Conservation (phyloP, 208 protist species). For the Leishmania lainsoni region DNA sequence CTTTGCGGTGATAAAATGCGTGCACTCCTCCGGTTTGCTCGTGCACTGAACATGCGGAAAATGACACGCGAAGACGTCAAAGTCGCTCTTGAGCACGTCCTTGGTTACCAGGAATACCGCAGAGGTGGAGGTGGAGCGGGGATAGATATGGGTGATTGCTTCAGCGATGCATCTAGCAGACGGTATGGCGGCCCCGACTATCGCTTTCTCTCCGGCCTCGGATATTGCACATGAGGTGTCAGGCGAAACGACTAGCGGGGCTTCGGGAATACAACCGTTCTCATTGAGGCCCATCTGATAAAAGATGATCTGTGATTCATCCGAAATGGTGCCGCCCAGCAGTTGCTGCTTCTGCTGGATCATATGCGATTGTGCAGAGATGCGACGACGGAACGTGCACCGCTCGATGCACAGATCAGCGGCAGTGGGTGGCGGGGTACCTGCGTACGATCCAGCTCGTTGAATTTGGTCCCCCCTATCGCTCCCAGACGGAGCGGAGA, state of each 20-base stretch:
- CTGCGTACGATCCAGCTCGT: background rate
- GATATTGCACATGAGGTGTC: conserved; percentile 78
- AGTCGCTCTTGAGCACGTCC: conserved; percentile 17
- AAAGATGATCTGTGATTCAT: conserved; percentile 33
- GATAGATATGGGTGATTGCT: conserved; percentile 1
- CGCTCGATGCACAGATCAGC: conserved; percentile 99
- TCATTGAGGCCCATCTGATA: conserved; percentile 26
- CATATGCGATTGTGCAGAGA: conserved; percentile 74
- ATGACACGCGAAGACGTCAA: conserved; percentile 13
- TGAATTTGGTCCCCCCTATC: background rate
- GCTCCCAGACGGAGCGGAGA: background rate
- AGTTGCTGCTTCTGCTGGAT: conserved; percentile 6
- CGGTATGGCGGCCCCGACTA: background rate
- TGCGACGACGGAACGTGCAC: conserved; percentile 99
- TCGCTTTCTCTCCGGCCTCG: conserved; percentile 71
- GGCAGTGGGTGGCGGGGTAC: conserved; percentile 51
- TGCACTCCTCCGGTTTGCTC: conserved; percentile 59
- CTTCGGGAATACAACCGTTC: background rate
- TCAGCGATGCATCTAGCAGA: background rate
- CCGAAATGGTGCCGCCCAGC: conserved; percentile 4
- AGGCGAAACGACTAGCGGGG: background rate
- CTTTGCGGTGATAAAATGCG: conserved; percentile 70
- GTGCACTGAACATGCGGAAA: conserved; percentile 27
- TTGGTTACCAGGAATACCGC: conserved; percentile 33
- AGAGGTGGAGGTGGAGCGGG: background rate